Base-by-base conservation (phyloP, 805 yeast species). In the Spathaspora passalidarum region DNA sequence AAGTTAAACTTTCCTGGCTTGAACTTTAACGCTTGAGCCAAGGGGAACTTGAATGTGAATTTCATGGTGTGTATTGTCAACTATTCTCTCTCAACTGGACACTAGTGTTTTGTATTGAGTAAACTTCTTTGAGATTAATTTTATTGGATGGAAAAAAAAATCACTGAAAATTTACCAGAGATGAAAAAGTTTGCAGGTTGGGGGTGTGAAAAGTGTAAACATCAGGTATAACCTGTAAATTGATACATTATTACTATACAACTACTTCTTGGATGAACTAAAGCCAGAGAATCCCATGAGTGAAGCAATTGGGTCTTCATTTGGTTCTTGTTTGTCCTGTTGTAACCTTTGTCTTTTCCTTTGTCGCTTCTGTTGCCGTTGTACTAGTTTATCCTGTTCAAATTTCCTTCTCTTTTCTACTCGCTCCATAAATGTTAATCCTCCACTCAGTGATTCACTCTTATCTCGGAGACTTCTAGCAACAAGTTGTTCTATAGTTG, bases 201-300 rank as follows among this genome's bases (percentile, higher is more conserved):
- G 35, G n/a, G 10, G 32, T 11, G 19, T 40, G 21, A 29, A 26
- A 17, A 17, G 11, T 26, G 36, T 26, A 26, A 14, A 35, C 21
- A 2, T 10, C 7, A 14, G 22, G 16, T 20, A 2, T 20, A 37
- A 37, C 3, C 40, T 37, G 40, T 21, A 37, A 20, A 20, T 16
- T 7, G 8, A 9, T 13, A n/a, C n/a, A 21, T 20, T 20, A 6
- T 7, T 19, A 10, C 17, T 20, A 36, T 36, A 36, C 13, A 38
- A 6, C 26, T 16, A 40, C 17, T 40, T 63, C 57, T 79, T 81
- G 2, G 83, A 67, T 7, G 75, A 56, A 0, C 78, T 79, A 61
- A 84, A 84, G 2, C 76, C 73, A 1, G 64, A 52, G 50, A 86
- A 80, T 2, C 91, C 91, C 88, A 85, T 82, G 49, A 73, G 49